Evolutionary conservation across 2,329 filamentous ascomycete genomes (phyloP), one percentile per base, ranked within the genome.

Genomic region (Plenodomus lindquistii): DNA sequence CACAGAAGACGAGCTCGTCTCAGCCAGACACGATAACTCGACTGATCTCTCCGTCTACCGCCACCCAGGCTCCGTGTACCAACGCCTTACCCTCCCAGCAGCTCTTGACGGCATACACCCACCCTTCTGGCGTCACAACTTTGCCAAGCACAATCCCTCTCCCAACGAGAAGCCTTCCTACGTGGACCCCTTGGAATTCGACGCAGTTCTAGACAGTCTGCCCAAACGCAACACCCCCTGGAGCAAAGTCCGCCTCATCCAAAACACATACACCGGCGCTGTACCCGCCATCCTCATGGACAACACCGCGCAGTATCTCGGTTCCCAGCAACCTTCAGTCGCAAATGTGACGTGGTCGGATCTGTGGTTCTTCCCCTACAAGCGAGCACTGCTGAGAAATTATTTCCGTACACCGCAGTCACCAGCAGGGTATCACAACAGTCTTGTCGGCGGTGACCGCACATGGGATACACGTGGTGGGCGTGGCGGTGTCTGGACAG

Each of bases 401-500:
- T 77, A 77, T 55, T 71, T 80, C 53, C 77, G 78, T 43, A 71
- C 66, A 1, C 66, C 75, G 1, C 75, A 73, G 36, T 75, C 73
- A 55, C 54, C 75, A 1, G 65, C 72, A 22, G 73, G 75, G 0
- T 75, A 76, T 13, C 73, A 77, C 45, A 72, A 72, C 9, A 73
- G 75, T 0, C 69, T 75, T 6, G 67, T 76, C 0, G 79, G 77
- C 11, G 78, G 77, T 2, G 73, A 78, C 41, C 67, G 72, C 1
- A 73, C 72, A 63, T 79, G 78, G 77, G 77, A 82, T 55, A 62
- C 70, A 44, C 74, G 79, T 13, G 80, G 79, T 9, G 80, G 80
- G 0, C 73, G 71, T n/a, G 79, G 80, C 2, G 81, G 80, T 7
- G 65, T 81, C 3, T 83, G 81, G 81, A 81, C 79, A 0, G 75